Percentiles rank a stretch among this genome's conserved stretches.
phyloP scores from a whole-genome alignment of 345 rosid species.

The Rhodomyrtus tomentosa region DNA sequence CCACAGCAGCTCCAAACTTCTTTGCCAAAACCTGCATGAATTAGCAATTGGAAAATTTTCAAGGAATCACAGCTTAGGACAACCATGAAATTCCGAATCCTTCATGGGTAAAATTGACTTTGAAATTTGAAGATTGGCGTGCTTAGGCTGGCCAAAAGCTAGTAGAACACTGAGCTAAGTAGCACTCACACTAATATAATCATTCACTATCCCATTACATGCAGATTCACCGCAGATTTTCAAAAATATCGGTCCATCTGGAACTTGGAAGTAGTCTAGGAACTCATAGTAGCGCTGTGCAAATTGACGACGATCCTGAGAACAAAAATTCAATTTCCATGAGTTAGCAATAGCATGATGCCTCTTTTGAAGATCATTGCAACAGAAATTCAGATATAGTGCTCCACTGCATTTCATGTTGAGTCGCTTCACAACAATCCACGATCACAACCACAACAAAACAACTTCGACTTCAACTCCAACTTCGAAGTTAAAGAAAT shows the following conservation, averaged over 20 bases:
- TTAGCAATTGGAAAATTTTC: background rate
- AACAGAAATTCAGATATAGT: background rate
- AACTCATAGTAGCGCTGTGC: conserved; percentile 74
- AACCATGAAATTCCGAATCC: background rate
- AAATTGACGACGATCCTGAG: conserved; percentile 63
- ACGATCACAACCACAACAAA: background rate
- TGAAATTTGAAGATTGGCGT: background rate
- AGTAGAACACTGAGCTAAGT: background rate
- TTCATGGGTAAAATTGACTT: background rate
- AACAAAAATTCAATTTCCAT: background rate
- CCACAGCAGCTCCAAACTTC: conserved; percentile 95
- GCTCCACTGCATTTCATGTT: background rate
- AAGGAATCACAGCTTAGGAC: background rate
- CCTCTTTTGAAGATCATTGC: background rate
- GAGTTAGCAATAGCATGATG: background rate
- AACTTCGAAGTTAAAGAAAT: background rate
- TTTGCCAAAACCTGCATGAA: conserved; percentile 57
- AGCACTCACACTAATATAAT: conserved; percentile 48
- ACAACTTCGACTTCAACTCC: background rate
- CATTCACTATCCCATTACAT: conserved; percentile 70
- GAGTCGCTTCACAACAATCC: background rate
- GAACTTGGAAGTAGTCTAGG: conserved; percentile 48
- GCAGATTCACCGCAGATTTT: conserved; percentile 74
- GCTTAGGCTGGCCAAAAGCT: background rate
- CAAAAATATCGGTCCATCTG: conserved; percentile 78